Conservation (phyloP, 2,329 filamentous ascomycete species). For the Lecanoromycetidae sp. region DNA sequence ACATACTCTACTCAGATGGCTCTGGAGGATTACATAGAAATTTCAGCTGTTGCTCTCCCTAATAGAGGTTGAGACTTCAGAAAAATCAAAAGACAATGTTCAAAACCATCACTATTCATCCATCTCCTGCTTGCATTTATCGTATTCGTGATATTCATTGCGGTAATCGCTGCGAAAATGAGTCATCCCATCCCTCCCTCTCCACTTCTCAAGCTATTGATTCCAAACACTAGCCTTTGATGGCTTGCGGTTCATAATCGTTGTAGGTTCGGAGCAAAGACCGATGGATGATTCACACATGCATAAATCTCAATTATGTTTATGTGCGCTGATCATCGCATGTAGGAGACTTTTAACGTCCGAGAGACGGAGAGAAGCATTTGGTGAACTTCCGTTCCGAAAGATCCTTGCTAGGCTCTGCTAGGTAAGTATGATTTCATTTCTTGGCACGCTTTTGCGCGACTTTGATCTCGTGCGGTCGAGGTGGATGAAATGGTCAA, state of each 20-base stretch:
- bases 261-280: too few relatives aligned
- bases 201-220: not conserved
- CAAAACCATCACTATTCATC: not conserved
- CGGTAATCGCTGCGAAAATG: not conserved
- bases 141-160: not conserved
- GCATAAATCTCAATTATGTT: not conserved
- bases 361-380: too few relatives aligned
- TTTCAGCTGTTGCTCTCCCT: constrained; percentile 10
- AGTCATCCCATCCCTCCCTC: not conserved
- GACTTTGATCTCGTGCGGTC: too few relatives aligned
- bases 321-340: too few relatives aligned
- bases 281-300: constrained; percentile 1
- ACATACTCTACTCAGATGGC: constrained; percentile 10
- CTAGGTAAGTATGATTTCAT: too few relatives aligned
- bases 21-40: not conserved
- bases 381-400: too few relatives aligned
- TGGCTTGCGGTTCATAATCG: too few relatives aligned
- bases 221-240: too few relatives aligned
- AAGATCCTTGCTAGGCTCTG: too few relatives aligned
- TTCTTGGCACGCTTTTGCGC: too few relatives aligned
- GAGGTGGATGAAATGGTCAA: too few relatives aligned
- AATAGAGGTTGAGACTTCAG: constrained; percentile 10
- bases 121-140: not conserved
- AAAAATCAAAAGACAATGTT: not conserved
- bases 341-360: too few relatives aligned